phyloP scores from a whole-genome alignment of 2,329 filamentous ascomycete species.

The Colletotrichum zoysiae region DNA sequence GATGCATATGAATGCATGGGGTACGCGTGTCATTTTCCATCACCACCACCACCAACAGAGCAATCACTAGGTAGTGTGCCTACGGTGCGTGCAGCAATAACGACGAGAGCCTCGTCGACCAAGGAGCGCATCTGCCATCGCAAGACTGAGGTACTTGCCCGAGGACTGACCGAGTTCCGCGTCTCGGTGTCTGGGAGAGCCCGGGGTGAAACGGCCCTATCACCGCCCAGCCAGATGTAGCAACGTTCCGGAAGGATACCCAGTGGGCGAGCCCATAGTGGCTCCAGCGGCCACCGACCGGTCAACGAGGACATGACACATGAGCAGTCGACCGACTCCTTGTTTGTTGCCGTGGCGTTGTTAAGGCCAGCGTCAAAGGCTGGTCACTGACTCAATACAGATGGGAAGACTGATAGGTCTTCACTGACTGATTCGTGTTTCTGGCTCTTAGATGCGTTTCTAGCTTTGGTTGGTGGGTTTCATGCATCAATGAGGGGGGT shows the following conservation, averaged over 20 bases:
- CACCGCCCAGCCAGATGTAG: constrained; percentile 36
- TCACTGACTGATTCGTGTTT: constrained; percentile 37
- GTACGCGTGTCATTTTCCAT: constrained; percentile 32
- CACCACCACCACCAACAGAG: constrained; percentile 2
- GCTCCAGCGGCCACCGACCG: constrained; percentile 27
- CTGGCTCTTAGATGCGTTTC: constrained; percentile 3
- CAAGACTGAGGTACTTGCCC: background rate
- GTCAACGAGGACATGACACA: constrained; percentile 37
- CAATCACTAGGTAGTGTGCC: background rate
- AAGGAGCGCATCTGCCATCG: background rate
- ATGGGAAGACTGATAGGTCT: constrained; percentile 23
- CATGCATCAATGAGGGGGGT: constrained; percentile 38
- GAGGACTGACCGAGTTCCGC: constrained; percentile 5
- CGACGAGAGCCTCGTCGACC: constrained; percentile 2
- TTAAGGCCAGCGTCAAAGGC: constrained; percentile 17
- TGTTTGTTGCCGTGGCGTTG: constrained; percentile 21
- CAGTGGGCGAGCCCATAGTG: constrained; percentile 28
- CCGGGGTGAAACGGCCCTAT: constrained; percentile 35
- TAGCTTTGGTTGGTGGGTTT: constrained; percentile 39
- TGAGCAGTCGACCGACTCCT: constrained; percentile 28
- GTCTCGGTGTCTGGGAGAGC: constrained; percentile 29
- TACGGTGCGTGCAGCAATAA: background rate
- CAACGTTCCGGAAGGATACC: constrained; percentile 16
- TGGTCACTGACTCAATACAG: constrained; percentile 32
- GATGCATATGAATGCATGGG: constrained; percentile 21